Evolutionary conservation across 1,284 basidiomycete species (phyloP).

Genomic region (Trichosporon sp.): DNA sequence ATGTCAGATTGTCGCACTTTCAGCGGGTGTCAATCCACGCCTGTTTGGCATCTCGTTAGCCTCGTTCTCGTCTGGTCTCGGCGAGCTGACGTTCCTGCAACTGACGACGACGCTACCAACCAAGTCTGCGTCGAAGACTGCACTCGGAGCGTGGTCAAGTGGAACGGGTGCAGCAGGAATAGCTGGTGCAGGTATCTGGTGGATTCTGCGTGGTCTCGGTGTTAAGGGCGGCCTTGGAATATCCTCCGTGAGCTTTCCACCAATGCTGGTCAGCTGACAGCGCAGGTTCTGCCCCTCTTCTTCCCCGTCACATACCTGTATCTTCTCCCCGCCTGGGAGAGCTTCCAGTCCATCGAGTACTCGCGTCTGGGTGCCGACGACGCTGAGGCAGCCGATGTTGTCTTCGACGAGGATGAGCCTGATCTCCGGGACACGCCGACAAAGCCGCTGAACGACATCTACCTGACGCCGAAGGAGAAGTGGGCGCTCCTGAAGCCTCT

Average conservation of each 20-base stretch:
- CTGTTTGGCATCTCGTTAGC: constrained; percentile 83
- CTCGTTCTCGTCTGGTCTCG: constrained; percentile 85
- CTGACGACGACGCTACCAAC: constrained; percentile 67
- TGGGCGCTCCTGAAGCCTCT: constrained; percentile 69
- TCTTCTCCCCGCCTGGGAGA: constrained; percentile 58
- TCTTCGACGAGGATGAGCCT: not conserved
- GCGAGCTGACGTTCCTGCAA: constrained; percentile 92
- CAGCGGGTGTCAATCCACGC: constrained; percentile 63
- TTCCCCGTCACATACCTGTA: constrained; percentile 69
- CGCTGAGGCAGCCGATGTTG: constrained; percentile 16
- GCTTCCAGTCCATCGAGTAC: constrained; percentile 19
- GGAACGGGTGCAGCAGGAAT: constrained; percentile 94
- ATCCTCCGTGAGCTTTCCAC: constrained; percentile 51
- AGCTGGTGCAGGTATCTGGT: constrained; percentile 89
- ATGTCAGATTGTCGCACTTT: constrained; percentile 71
- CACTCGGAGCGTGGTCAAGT: constrained; percentile 70
- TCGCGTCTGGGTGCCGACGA: constrained; percentile 30
- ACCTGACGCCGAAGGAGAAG: constrained; percentile 65
- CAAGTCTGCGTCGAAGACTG: constrained; percentile 29
- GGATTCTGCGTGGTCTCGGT: constrained; percentile 81
- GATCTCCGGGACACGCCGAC: not conserved
- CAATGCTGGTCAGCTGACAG: not conserved
- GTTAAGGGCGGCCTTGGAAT: constrained; percentile 76
- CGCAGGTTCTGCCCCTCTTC: constrained; percentile 68
- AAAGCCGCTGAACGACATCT: constrained; percentile 9